These are phyloP conservation scores for Baorangia bicolor DNA, from an alignment of 768 basidiomycete genomes.

Conservation along the genomic window DNA sequence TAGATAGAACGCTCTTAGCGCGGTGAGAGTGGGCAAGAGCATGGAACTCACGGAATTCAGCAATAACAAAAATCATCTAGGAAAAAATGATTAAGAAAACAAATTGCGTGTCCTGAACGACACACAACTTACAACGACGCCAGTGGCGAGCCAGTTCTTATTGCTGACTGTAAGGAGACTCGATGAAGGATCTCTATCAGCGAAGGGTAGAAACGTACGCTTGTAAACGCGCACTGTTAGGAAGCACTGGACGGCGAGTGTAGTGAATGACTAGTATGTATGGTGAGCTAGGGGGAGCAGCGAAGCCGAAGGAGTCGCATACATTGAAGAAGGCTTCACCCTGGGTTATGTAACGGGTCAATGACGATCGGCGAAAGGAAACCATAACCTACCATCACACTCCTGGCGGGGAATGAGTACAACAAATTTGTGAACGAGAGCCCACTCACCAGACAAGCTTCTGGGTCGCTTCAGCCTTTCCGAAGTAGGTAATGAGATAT, in stretches of 20 bases:
- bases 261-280: conserved; percentile 37
- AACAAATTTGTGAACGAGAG: neutral
- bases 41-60: conserved; percentile 35
- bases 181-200: neutral
- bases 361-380: neutral
- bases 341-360: conserved; percentile 22
- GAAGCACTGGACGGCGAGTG: conserved; percentile 53
- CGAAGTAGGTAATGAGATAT: too few species aligned
- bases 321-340: conserved; percentile 53
- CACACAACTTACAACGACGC: too few species aligned
- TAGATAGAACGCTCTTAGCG: too few species aligned
- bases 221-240: conserved; percentile 49
- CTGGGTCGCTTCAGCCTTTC: too few species aligned
- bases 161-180: conserved; percentile 38
- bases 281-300: neutral
- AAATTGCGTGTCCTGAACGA: too few species aligned
- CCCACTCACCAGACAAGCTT: conserved; percentile 42
- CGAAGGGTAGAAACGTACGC: too few species aligned
- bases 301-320: neutral
- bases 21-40: too few species aligned
- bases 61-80: too few species aligned
- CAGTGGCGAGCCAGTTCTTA: too few species aligned
- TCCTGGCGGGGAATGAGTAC: neutral
- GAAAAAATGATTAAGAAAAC: conserved; percentile 14
- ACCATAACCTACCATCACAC: too few species aligned